Conservation (phyloP, 1,284 basidiomycete genomes). For the Malassezia yamatoensis region DNA sequence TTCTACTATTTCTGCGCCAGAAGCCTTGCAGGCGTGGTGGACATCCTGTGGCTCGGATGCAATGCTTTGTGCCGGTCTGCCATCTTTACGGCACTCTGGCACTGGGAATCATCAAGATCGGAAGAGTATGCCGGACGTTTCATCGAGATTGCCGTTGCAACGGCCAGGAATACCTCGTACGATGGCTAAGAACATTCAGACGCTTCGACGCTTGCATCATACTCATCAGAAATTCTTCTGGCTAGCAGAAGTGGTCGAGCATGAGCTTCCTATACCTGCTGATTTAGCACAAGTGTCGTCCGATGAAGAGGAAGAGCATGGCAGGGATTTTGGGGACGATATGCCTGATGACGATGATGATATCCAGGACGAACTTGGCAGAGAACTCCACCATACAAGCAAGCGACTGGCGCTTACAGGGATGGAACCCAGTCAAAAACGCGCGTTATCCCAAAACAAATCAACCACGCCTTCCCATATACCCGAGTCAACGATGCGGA, state of each 20-base stretch:
- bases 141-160: slow-evolving; percentile 18
- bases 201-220: slow-evolving; percentile 32
- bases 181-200: slow-evolving; percentile 35
- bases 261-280: slow-evolving; percentile 39
- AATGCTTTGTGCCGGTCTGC: slow-evolving; percentile 24
- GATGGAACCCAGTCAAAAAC: no score
- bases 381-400: background rate
- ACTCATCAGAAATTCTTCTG: slow-evolving; percentile 38
- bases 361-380: background rate
- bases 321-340: background rate
- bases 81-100: slow-evolving; percentile 20
- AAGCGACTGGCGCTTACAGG: no score
- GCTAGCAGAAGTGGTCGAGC: slow-evolving; percentile 33
- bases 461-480: background rate
- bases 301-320: slow-evolving; percentile 16
- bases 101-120: background rate
- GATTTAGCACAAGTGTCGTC: slow-evolving; percentile 29
- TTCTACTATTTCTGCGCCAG: background rate
- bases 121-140: background rate
- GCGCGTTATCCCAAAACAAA: no score
- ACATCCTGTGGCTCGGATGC: slow-evolving; percentile 24
- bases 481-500: no score
- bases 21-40: slow-evolving; percentile 24
- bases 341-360: background rate
- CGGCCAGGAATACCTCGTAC: slow-evolving; percentile 26